Conservation (phyloP, 108 stramenopile species). For the Conticribra weissflogii region DNA sequence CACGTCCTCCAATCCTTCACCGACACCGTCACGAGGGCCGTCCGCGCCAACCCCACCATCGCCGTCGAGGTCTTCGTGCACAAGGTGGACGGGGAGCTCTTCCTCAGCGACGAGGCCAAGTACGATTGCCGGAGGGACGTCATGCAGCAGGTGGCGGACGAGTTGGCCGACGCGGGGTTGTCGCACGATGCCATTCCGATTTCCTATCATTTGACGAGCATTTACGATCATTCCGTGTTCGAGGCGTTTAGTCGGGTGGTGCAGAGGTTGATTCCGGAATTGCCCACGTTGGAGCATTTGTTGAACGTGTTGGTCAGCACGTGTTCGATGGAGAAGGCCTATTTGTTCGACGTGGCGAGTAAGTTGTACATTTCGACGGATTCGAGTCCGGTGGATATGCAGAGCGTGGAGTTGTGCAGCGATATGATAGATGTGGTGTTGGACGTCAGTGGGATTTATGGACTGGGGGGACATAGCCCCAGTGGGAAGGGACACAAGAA, state of each 20-base stretch:
- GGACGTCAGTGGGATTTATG: slow-evolving; percentile 99
- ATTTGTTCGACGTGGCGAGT: slow-evolving; percentile 96
- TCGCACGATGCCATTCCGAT: slow-evolving; percentile 76
- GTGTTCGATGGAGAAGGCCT: slow-evolving; percentile 98
- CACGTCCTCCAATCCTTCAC: slow-evolving; percentile 87
- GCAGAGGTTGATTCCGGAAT: slow-evolving; percentile 92
- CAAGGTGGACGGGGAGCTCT: slow-evolving; percentile 99
- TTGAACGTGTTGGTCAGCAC: slow-evolving; percentile 92
- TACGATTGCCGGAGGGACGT: slow-evolving; percentile 95
- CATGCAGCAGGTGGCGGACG: slow-evolving; percentile 86
- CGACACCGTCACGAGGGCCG: slow-evolving; percentile 86
- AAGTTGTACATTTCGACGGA: slow-evolving; percentile 98
- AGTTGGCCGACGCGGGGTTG: slow-evolving; percentile 85
- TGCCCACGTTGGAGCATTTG: slow-evolving; percentile 92
- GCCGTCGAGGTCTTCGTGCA: slow-evolving; percentile 97
- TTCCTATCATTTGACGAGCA: slow-evolving; percentile 93
- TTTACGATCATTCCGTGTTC: slow-evolving; percentile 98
- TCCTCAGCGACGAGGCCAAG: slow-evolving; percentile 96
- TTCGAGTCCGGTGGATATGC: slow-evolving; percentile 96
- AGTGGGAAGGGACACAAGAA: slow-evolving; percentile 10
- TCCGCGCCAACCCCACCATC: slow-evolving; percentile 87
- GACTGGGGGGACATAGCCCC: slow-evolving; percentile 56
- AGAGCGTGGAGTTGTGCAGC: slow-evolving; percentile 94
- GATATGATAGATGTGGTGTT: slow-evolving; percentile 99
- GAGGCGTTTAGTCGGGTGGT: slow-evolving; percentile 94